Evolutionary conservation across 768 basidiomycete species (phyloP).

Genomic region (Sarcodon sp.): DNA sequence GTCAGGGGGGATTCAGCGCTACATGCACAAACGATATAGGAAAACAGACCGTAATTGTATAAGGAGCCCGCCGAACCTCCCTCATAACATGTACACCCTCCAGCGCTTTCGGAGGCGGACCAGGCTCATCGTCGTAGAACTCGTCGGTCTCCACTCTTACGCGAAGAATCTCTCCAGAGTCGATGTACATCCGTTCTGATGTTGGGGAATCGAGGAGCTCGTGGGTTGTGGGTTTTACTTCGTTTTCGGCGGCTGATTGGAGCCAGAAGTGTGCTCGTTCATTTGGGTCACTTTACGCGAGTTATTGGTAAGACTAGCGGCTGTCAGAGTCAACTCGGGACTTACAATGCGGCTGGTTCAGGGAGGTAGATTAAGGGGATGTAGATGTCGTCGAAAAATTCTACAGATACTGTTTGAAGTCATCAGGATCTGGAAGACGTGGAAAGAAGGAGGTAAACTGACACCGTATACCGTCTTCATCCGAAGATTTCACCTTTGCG

Average conservation of each 20-base stretch:
- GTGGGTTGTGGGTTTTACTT: conserved; percentile 31
- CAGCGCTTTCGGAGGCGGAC: conserved; percentile 53
- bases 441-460: conserved; percentile 14
- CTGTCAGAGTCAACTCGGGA: neutral
- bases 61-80: conserved; percentile 44
- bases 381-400: conserved; percentile 93
- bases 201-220: conserved; percentile 61
- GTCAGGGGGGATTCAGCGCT: neutral
- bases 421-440: neutral
- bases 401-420: conserved; percentile 50
- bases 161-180: conserved; percentile 62
- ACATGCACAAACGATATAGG: neutral
- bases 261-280: conserved; percentile 81
- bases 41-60: conserved; percentile 51
- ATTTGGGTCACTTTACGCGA: conserved; percentile 50
- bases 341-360: conserved; percentile 69
- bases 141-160: conserved; percentile 73
- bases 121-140: conserved; percentile 79
- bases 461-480: conserved; percentile 79
- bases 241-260: conserved; percentile 26
- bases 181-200: conserved; percentile 67
- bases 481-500: conserved; percentile 80
- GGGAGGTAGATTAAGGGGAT: conserved; percentile 73
- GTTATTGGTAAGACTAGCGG: no score
- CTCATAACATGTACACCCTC: conserved; percentile 51